Base-by-base conservation (phyloP, 2,329 filamentous ascomycete genomes). In the Cercospora citrullina region DNA sequence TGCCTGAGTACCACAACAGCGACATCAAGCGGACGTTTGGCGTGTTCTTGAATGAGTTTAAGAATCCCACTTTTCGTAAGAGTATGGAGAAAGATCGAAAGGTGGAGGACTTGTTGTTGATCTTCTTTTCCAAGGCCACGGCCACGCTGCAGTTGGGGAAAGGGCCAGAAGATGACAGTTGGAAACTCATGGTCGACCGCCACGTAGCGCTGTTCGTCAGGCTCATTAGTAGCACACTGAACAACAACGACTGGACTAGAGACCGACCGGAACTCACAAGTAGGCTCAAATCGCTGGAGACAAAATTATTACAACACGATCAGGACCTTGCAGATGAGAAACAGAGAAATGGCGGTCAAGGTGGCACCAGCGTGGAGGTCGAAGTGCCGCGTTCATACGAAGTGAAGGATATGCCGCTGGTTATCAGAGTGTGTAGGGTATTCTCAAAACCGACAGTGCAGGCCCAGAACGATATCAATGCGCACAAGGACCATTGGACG, bases 371-470 rank as follows among this genome's bases (percentile, higher is more conserved):
- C 8, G 86, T 95, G 71, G 94, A 97, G 79, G 91, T 94, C 23
- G 86, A 91, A 66, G 87, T 93, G 2, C 93, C 94, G 10, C 83
- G 96, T 67, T 95, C 89, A 76, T 92, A 97, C 79, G 92, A 97
- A 79, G 90, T 98, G 77, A 97, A 95, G 80, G 95, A 99, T 77
- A 99, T 99, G 95, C 90, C 90, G 42, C 87, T 97, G 81, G 95
- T 97, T 30, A 90, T 95, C 78, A 87, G 90, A 39, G 94, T 99
- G 28, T 91, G 91, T 61, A 90, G 87, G 74, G 91, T 97, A 71
- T 99, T 98, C 80, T 91, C 91, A 55, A 85, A 94, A 68, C 89
- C 89, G 53, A 88, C 91, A 72, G 88, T 89, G 1, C 89, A 95
- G 72, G 90, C 94, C 5, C 95, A 99, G 81, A 87, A 87, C 53